A percentile compares a stretch with the other conserved stretches of the same genome.
These are phyloP conservation scores for Pleurotus eryngii DNA, from an alignment of 768 basidiomycete species.

Conservation along the genomic window DNA sequence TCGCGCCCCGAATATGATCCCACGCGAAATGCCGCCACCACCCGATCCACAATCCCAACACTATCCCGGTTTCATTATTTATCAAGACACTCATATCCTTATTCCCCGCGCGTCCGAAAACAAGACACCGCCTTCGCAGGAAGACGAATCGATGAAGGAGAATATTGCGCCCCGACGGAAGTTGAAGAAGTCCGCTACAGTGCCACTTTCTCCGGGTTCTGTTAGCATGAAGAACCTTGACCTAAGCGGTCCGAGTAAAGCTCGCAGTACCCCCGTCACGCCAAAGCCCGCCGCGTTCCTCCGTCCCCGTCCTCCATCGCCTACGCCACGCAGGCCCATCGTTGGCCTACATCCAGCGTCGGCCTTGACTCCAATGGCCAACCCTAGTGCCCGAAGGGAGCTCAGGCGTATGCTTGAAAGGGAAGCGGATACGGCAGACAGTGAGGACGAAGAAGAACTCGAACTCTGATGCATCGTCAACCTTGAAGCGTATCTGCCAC, in stretches of 20 bases:
- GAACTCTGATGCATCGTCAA: background rate
- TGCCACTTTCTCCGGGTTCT: constrained; percentile 13
- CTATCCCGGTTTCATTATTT: constrained; percentile 36
- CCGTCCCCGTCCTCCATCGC: constrained; percentile 11
- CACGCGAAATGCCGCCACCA: constrained; percentile 23
- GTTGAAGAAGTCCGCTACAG: constrained; percentile 35
- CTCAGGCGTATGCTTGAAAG: constrained; percentile 29
- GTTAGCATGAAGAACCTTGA: constrained; percentile 13
- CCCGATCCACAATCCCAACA: constrained; percentile 40
- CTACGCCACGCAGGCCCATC: constrained; percentile 24
- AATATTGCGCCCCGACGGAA: constrained; percentile 50
- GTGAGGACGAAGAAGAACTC: constrained; percentile 18
- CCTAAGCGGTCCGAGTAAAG: constrained; percentile 11
- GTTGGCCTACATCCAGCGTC: constrained; percentile 14
- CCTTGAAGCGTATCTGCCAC: background rate
- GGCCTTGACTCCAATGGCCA: constrained; percentile 19
- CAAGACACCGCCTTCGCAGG: constrained; percentile 13
- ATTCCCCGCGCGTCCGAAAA: constrained; percentile 9
- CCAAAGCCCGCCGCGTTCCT: constrained; percentile 15
- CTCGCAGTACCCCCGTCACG: constrained; percentile 22
- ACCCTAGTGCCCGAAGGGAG: constrained; percentile 21
- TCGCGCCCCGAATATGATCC: constrained; percentile 13
- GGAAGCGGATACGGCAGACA: constrained; percentile 29
- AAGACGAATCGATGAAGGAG: constrained; percentile 40
- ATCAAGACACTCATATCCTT: constrained; percentile 12